Base-by-base conservation (phyloP, 768 basidiomycete genomes). In the Collybia sordida region DNA sequence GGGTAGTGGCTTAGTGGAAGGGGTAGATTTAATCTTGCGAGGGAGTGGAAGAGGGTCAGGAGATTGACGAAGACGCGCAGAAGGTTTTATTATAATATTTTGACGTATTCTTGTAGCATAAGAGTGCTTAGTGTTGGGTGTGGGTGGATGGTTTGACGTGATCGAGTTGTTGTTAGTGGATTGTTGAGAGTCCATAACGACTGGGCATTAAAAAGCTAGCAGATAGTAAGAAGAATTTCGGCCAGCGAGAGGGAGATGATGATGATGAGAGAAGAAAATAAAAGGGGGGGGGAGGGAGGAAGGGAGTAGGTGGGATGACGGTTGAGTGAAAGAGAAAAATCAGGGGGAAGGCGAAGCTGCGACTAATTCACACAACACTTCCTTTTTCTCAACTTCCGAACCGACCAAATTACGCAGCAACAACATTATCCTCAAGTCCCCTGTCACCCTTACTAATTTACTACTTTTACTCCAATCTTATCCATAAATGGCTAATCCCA, bases 41-140 rank as follows among this genome's bases (percentile, higher is more conserved):
- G 38, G 56, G 52, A 61, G 70, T 59, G 67, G 60, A 51, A 62
- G 64, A 14, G 67, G 62, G 23, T 73, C 70, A 39, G 79, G 70
- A 12, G 65, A 69, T 48, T 78, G 74, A 53, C 75, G 71, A 22
- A 76, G 73, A 53, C 81, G 82, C 46, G 72, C 59, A 22, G 78
- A 72, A 49, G 81, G 83, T 53, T 73, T 79, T 55, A 83, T 72
- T 54, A 71, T 22, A 44, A 79, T 70, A 51, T 80, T 79, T 39
- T 78, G 75, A 52, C 79, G 75, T 28, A 75, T 80, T 43, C 81
- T 70, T 15, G 81, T 83, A 54, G 75, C 75, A 72, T 85, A 81
- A 53, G 67, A 64, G 65, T 73, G 73, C 15, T 63, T 51, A 51
- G 28, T 31, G 62, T 39, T 36, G 51, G 55, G 40, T 28, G 53